Evolutionary conservation across 2,329 filamentous ascomycete species (phyloP).

Genomic region (Apiospora arundinis): DNA sequence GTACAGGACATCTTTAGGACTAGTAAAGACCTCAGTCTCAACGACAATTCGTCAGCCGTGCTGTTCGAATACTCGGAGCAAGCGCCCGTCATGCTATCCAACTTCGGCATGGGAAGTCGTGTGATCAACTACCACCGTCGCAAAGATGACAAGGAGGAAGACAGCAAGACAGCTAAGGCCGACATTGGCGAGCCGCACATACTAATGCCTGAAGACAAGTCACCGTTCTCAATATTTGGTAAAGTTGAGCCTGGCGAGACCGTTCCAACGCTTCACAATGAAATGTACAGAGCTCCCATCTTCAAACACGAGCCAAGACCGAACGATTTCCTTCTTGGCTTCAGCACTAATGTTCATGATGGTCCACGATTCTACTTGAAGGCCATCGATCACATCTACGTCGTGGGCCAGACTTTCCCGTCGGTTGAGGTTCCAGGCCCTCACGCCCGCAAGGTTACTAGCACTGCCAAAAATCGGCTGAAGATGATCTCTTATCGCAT

Average conservation of each 20-base stretch:
- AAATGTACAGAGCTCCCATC: constrained; percentile 93
- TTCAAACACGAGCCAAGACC: constrained; percentile 82
- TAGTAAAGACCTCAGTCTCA: constrained; percentile 83
- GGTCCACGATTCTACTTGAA: constrained; percentile 83
- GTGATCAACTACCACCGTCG: constrained; percentile 97
- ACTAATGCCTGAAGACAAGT: constrained; percentile 90
- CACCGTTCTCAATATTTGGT: constrained; percentile 94
- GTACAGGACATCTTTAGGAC: constrained; percentile 79
- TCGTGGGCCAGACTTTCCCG: constrained; percentile 92
- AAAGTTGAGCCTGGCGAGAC: constrained; percentile 90
- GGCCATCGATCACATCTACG: constrained; percentile 88
- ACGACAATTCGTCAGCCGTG: constrained; percentile 86
- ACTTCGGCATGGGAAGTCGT: constrained; percentile 96
- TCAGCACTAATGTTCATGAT: constrained; percentile 79
- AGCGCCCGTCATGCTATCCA: constrained; percentile 87
- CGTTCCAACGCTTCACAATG: constrained; percentile 89
- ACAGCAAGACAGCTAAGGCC: constrained; percentile 75
- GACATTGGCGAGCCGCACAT: constrained; percentile 90
- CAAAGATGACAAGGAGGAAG: constrained; percentile 73
- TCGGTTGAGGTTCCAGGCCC: constrained; percentile 91
- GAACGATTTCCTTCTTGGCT: constrained; percentile 86
- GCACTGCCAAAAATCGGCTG: constrained; percentile 93
- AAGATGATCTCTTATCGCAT: constrained; percentile 95
- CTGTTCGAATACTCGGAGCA: constrained; percentile 97
- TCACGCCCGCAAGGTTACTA: constrained; percentile 93